Conservation (phyloP, 768 basidiomycete genomes). For the Daedaleopsis sinensis region DNA sequence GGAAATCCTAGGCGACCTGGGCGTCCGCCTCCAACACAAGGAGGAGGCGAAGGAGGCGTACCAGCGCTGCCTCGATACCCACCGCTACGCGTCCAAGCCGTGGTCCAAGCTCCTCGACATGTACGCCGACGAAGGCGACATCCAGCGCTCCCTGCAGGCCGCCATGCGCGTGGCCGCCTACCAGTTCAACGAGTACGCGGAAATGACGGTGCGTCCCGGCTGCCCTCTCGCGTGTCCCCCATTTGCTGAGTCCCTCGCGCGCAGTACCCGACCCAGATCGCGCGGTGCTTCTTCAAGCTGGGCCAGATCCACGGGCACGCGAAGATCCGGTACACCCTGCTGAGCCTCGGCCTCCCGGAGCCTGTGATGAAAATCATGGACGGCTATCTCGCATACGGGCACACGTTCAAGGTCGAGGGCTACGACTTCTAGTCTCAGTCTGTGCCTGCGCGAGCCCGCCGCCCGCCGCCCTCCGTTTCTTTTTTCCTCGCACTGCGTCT, state of each 20-base stretch:
- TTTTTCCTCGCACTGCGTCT: background rate
- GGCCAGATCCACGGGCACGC: conserved; percentile 91
- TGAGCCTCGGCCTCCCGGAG: conserved; percentile 94
- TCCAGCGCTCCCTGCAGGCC: conserved; percentile 87
- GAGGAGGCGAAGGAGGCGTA: conserved; percentile 99
- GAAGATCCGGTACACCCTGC: conserved; percentile 90
- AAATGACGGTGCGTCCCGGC: conserved; percentile 71
- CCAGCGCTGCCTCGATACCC: conserved; percentile 88
- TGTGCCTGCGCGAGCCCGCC: background rate
- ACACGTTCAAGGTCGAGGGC: conserved; percentile 86
- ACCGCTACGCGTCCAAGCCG: conserved; percentile 87
- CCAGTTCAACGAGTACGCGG: conserved; percentile 86
- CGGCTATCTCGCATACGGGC: conserved; percentile 86
- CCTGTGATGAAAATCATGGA: conserved; percentile 93
- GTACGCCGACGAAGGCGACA: conserved; percentile 96
- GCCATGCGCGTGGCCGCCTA: conserved; percentile 93
- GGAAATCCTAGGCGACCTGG: conserved; percentile 97
- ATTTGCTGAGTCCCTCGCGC: conserved; percentile 7
- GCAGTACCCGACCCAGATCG: conserved; percentile 90
- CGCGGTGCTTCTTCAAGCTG: conserved; percentile 89
- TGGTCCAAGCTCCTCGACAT: conserved; percentile 94
- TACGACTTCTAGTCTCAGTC: conserved; percentile 64
- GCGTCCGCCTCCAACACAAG: conserved; percentile 91
- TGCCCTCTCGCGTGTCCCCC: background rate
- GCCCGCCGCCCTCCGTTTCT: background rate